Evolutionary conservation across 1,139 yeast species (phyloP), one percentile per base, ranked within the genome.

Genomic region (Tardiomyces depauwii): DNA sequence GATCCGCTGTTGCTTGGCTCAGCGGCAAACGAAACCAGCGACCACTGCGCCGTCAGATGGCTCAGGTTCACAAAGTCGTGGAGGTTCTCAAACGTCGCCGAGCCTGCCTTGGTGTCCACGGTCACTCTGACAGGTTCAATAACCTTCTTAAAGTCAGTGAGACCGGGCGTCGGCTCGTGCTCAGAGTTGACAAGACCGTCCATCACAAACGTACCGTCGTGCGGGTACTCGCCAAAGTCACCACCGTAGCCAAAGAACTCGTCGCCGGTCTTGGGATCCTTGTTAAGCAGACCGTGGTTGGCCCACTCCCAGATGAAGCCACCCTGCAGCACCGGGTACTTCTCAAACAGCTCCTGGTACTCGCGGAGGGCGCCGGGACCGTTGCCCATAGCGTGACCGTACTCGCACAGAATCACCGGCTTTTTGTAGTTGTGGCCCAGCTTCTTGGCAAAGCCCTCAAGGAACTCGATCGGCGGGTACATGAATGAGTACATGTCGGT

Each of bases 231-330:
- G 25, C 61, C 66, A 46, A 65, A 66, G 45, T 66, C 70, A 23
- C 70, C 70, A 1, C 70, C 70, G 45, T 64, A 65, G 19, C 56
- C 62, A 44, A 58, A 64, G 19, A 50, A 41, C 16, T 30, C 16
- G 36, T 14, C 16, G 36, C 36, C 36, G 16, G 36, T 45, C 45
- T 19, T 56, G 44, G 13, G 42, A 10, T 30, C 36, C n/a, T 13
- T 14, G 16, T 12, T 30, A 5, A 14, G 49, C 9, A 66, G 44
- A 7, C 70, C 70, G 50, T 66, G 70, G 47, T 65, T 64, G 6
- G 66, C 65, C 70, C 70, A 66, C 49, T 66, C 70, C 70, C 70
- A 66, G 27, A 66, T 53, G 49, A 63, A 65, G 3, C 70, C 70
- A n/a, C 70, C 70, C 45, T 63, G 68, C 14, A 62, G 47, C 10